Base-by-base conservation (phyloP, 2,329 filamentous ascomycete genomes). In the Xylaria sp. region DNA sequence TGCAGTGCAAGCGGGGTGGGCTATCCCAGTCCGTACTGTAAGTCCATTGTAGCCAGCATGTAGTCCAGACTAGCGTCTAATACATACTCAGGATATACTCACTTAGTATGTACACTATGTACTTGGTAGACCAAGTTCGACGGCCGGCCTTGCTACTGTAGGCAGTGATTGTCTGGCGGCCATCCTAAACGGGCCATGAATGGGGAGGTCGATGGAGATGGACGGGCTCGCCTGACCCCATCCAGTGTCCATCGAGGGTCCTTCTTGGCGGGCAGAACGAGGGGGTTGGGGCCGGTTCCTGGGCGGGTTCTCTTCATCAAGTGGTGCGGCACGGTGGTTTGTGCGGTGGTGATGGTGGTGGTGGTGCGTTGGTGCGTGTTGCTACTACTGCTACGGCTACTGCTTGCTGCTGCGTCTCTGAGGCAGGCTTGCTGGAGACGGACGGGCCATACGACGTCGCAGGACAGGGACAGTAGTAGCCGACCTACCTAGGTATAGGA, bases 231-330 rank as follows among this genome's bases (percentile, higher is more conserved):
- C 70, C 61, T 71, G 70, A 71, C 67, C 59, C 59, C 67, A 46
- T 66, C 62, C 33, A 36, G 33, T 36, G 33, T 10, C 33, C 33
- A 36, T 36, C 10, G 10, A 46, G 15, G 18, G 41, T 55, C 55
- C 67, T 39, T 66, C 62, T 69, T 71, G 66, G 62, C 64, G 20
- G 61, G 15, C 56, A 61, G 63, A 64, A 67, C 70, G 70, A 71
- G 70, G 70, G 70, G 70, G 70, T 68, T 70, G 64, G 64, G 28
- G 49, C 33, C 36, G 33, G 33, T 57, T 51, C 36, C 33, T 57
- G 20, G 33, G 55, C 55, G 33, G 55, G 28, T 58, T 57, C 51
- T 61, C 51, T 54, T 57, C 33, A 20, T 39, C 57, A 51, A 39
- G 52, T 48, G 60, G 20, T 51, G 51, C 33, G 33, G 33, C 10